Evolutionary conservation across 257 asterid species (phyloP), one percentile per base, ranked within the genome.

Genomic region (Nicotiana undulata): DNA sequence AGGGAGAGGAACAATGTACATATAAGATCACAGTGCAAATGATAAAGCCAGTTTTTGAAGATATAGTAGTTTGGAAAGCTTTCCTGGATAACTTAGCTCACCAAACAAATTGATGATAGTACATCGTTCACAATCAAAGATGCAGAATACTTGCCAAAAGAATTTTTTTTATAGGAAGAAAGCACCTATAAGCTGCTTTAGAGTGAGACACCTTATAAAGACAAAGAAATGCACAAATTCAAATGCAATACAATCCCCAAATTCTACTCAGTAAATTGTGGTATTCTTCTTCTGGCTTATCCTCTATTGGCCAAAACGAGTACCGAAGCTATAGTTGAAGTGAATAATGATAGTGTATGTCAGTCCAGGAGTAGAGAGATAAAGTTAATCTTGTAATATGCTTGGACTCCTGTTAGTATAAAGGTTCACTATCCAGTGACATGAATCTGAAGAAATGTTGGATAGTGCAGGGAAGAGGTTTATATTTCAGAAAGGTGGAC

Each of bases 1-100:
- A 24, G 78, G 78, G 40, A 72, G 61, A 72, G 61, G 40, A 26
- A 7, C 60, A 24, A 49, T 49, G 78, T 24, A 34, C 61, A 46
- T 10, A 49, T 22, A 32, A 24, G 40, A 72, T 72, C 61, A 72
- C 61, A 6, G 26, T 72, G 78, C 40, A 24, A 49, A 72, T 49
- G 40, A 72, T 12, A 53, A 46, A 72, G 24, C n/a, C 4, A 72
- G 40, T 72, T 72, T 46, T 34, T 72, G 60, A 72, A 44, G 77
- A 70, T 46, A 12, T 22, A 5, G 15, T 46, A 72, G 59, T 72
- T 46, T 24, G 60, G 77, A 46, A 46, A 18, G 40, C 77, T 12
- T 72, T 72, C 77, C 37, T 72, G 60, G 77, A 72, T 22, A 70
- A 72, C 60, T 46, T 72, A 46, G 61, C 78, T 49, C 61, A 49